These are phyloP conservation scores for Phytophthora boehmeriae DNA, from an alignment of 352 stramenopile species.

Conservation along the genomic window DNA sequence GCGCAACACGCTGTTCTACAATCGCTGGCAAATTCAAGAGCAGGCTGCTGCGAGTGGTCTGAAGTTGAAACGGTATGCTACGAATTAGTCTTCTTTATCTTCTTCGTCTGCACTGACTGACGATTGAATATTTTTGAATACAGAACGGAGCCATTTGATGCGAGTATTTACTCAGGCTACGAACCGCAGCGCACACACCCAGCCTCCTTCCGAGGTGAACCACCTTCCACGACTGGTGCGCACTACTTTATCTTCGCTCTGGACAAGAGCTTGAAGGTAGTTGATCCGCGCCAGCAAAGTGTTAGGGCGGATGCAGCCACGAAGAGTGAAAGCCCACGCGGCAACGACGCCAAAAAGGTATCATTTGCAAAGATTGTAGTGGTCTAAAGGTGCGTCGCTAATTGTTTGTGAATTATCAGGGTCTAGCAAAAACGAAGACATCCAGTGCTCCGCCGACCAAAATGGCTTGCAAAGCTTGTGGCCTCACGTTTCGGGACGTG, in stretches of 20 bases:
- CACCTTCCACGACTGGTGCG: constrained; percentile 69
- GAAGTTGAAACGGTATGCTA: constrained; percentile 58
- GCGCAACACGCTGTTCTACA: constrained; percentile 85
- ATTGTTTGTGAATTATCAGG: constrained; percentile 13
- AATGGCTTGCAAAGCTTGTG: constrained; percentile 63
- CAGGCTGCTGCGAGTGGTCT: constrained; percentile 72
- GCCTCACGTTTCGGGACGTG: constrained; percentile 56
- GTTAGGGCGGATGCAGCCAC: neutral
- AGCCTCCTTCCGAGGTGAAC: constrained; percentile 73
- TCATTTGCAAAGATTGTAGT: neutral
- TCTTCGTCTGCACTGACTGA: neutral
- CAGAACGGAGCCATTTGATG: constrained; percentile 70
- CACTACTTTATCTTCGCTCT: constrained; percentile 73
- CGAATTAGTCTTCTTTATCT: neutral
- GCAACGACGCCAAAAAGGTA: constrained; percentile 24
- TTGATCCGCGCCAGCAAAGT: constrained; percentile 32
- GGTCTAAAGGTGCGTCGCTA: neutral
- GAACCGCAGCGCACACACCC: constrained; percentile 79
- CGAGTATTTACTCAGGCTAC: constrained; percentile 75
- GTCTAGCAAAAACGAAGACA: constrained; percentile 18
- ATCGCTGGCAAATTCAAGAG: constrained; percentile 80
- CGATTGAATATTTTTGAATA: neutral
- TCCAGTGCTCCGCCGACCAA: constrained; percentile 14
- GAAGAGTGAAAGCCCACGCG: neutral
- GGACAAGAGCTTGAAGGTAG: constrained; percentile 37